Evolutionary conservation across 1,284 basidiomycete species (phyloP).

Genomic region (Spongispora temasekensis): DNA sequence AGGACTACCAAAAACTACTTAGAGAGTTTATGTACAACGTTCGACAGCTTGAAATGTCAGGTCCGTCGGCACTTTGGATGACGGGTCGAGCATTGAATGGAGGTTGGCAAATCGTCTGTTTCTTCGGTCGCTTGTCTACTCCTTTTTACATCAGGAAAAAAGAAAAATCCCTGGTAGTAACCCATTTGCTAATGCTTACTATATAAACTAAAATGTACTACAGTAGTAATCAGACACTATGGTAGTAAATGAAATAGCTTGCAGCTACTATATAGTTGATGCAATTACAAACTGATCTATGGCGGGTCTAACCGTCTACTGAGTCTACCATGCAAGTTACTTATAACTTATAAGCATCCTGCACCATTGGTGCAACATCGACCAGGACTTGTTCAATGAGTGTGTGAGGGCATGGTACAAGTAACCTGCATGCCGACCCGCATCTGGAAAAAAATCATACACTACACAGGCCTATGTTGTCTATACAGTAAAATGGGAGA

Average conservation of each 20-base stretch:
- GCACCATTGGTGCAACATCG: neutral
- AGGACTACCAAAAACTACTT: conserved; percentile 43
- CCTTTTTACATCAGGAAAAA: neutral
- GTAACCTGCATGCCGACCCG: too few species aligned
- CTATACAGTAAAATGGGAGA: too few species aligned
- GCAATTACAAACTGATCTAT: neutral
- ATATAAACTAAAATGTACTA: neutral
- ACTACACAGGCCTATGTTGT: too few species aligned
- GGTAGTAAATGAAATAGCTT: neutral
- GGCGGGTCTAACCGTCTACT: neutral
- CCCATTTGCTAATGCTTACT: neutral
- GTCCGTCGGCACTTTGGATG: too few species aligned
- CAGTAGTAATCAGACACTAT: neutral
- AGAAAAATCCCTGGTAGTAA: neutral
- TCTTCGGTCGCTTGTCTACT: too few species aligned
- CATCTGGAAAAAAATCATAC: too few species aligned
- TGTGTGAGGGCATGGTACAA: too few species aligned
- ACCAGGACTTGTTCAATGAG: too few species aligned
- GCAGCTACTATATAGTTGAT: neutral
- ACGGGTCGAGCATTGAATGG: too few species aligned
- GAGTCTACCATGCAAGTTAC: neutral
- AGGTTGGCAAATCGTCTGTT: too few species aligned
- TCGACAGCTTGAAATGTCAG: too few species aligned
- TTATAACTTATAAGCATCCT: neutral
- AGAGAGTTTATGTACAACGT: too few species aligned